phyloP scores from a whole-genome alignment of 2,329 filamentous ascomycete genomes.

The Aspergillus sp. region DNA sequence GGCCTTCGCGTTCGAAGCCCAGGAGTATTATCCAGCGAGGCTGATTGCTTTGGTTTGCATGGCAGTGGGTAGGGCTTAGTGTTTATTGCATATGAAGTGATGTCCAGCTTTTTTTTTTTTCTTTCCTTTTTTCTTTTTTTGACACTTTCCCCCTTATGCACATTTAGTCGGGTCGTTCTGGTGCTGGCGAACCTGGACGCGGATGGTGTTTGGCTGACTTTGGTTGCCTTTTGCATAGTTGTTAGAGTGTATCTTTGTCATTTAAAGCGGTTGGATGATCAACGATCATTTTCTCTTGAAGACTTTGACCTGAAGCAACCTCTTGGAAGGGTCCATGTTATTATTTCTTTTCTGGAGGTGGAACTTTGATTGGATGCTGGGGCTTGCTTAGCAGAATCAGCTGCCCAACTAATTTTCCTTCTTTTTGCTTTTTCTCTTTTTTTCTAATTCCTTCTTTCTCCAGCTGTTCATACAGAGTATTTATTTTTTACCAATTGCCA shows the following conservation, averaged over 20 bases:
- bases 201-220: slow-evolving; percentile 7
- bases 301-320: not conserved
- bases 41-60: not conserved
- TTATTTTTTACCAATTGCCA: not conserved
- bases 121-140: slow-evolving; percentile 7
- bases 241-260: slow-evolving; percentile 5
- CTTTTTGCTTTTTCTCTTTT: not conserved
- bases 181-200: slow-evolving; percentile 14
- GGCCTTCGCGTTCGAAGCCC: not conserved
- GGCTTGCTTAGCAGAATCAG: not conserved
- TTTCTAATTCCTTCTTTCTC: not conserved
- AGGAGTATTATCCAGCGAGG: slow-evolving; percentile 4
- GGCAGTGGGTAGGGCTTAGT: not conserved
- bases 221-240: slow-evolving; percentile 7
- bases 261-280: slow-evolving; percentile 14
- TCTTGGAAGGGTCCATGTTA: not conserved
- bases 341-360: not conserved
- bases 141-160: not conserved
- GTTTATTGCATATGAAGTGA: slow-evolving; percentile 6
- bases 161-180: slow-evolving; percentile 16
- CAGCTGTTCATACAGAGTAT: not conserved
- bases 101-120: slow-evolving; percentile 2
- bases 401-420: slow-evolving; percentile 5
- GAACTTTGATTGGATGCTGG: slow-evolving; percentile 10
- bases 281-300: not conserved